phyloP scores from a whole-genome alignment of 2,329 filamentous ascomycete genomes.

The Rugonectria rugulosa region DNA sequence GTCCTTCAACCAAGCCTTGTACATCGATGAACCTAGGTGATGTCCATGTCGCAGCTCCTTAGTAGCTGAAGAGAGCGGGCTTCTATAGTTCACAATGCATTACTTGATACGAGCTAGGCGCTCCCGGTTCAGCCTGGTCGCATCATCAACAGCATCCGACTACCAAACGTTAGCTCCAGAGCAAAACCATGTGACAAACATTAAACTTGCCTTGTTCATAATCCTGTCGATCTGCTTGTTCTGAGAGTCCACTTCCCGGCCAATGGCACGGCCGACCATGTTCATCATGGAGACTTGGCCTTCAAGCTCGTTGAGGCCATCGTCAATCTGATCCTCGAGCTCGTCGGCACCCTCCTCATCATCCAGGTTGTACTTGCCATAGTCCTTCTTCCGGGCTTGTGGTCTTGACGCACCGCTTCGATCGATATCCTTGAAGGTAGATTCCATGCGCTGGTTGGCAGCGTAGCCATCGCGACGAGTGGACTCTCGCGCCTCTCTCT shows the following conservation, averaged over 20 bases:
- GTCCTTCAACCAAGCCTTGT: no score
- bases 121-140: constrained; percentile 80
- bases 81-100: constrained; percentile 6
- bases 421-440: constrained; percentile 54
- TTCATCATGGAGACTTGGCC: constrained; percentile 76
- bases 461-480: constrained; percentile 61
- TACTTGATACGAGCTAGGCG: constrained; percentile 69
- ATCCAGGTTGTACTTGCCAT: constrained; percentile 78
- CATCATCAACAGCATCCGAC: constrained; percentile 85
- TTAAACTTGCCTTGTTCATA: constrained; percentile 71
- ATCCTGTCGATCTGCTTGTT: constrained; percentile 80
- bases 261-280: constrained; percentile 75
- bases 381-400: constrained; percentile 50
- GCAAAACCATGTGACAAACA: neutral
- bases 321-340: constrained; percentile 63
- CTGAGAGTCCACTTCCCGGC: constrained; percentile 77
- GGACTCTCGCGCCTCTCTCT: constrained; percentile 71
- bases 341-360: constrained; percentile 66
- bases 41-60: no score
- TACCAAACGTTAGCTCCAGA: constrained; percentile 48
- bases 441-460: constrained; percentile 62
- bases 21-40: no score
- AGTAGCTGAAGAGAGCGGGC: no score
- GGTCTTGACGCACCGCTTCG: constrained; percentile 37
- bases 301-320: constrained; percentile 69